A percentile compares a stretch with the other conserved stretches of the same genome.
phyloP scores from a whole-genome alignment of 2,329 filamentous ascomycete species.

The Colletotrichum sp. region DNA sequence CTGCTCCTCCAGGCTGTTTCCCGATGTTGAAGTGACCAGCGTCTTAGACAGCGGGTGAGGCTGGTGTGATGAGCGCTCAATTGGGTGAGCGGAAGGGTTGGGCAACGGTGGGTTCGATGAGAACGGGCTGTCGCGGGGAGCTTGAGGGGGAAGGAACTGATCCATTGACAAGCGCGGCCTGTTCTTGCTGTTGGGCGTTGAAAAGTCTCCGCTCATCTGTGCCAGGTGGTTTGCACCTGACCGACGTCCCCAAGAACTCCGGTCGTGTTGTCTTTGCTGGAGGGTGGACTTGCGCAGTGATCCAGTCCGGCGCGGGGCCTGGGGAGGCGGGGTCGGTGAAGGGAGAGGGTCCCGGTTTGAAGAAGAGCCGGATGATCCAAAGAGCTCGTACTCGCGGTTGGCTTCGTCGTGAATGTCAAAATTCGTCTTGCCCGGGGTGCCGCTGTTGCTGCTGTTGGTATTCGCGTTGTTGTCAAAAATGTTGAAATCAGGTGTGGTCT shows the following conservation, averaged over 20 bases:
- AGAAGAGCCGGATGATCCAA: slow-evolving; percentile 34
- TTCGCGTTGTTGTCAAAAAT: slow-evolving; percentile 71
- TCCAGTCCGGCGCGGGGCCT: slow-evolving; percentile 71
- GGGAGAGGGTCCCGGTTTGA: slow-evolving; percentile 43
- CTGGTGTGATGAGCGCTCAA: slow-evolving; percentile 53
- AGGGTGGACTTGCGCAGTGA: slow-evolving; percentile 87
- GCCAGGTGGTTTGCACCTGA: slow-evolving; percentile 62
- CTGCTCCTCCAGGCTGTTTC: slow-evolving; percentile 78
- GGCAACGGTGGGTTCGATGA: slow-evolving; percentile 55
- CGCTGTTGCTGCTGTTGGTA: slow-evolving; percentile 45
- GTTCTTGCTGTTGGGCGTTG: slow-evolving; percentile 62
- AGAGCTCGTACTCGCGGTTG: slow-evolving; percentile 59
- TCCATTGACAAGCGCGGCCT: slow-evolving; percentile 81
- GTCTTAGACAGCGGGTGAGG: slow-evolving; percentile 87
- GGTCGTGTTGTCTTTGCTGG: slow-evolving; percentile 79
- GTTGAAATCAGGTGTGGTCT: slow-evolving; percentile 65
- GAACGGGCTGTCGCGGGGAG: slow-evolving; percentile 69
- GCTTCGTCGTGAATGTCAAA: slow-evolving; percentile 51
- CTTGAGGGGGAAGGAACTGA: slow-evolving; percentile 71
- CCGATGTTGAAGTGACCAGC: slow-evolving; percentile 85
- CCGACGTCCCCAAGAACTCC: slow-evolving; percentile 66
- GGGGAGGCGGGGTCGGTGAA: slow-evolving; percentile 53
- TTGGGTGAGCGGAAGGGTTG: slow-evolving; percentile 57
- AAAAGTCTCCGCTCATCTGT: slow-evolving; percentile 56
- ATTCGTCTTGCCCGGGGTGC: slow-evolving; percentile 41